Evolutionary conservation across 495 filamentous ascomycete genomes (phyloP), one percentile per base, ranked within the genome.

Genomic region (Xylaria flabelliformis): DNA sequence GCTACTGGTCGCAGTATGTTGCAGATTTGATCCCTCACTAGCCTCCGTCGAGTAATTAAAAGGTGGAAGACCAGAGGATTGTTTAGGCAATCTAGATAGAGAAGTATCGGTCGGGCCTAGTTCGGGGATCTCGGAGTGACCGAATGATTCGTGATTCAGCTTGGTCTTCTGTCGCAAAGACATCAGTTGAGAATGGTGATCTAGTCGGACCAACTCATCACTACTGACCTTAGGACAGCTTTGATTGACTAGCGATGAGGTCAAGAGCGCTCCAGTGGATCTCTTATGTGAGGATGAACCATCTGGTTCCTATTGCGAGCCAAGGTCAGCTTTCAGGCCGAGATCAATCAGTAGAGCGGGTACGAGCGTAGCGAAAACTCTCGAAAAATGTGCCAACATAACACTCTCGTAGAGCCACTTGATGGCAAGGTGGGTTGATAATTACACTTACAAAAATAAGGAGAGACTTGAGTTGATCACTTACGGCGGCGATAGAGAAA

Each of bases 41-140:
- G 63, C 48, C 3, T 67, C 63, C 21, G n/a, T 10, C 48, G 51
- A 59, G 51, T 67, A 65, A 12, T 50, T 46, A 17, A 61, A 15
- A 29, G 62, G 32, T 51, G 63, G 70, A 44, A 89, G 80, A n/a
- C 85, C 73, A 9, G 80, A 79, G 59, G 92, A 86, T 74, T 94
- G 91, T 79, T 94, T 88, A 34, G 88, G 86, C 59, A 95, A 86
- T 75, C 89, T 90, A 9, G 91, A 86, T 72, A 92, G 83, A 34
- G 92, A 82, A 61, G 88, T 83, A 69, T 93, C 89, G 82, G 92
- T 84, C 10, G 79, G 80, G 69, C 82, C 83, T 36, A 74, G 72
- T 24, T 85, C 82, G 21, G 59, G 63, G 29, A 80, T 72, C 29
- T 77, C 82, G 34, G 64, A 63, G 19, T 78, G 71, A 41, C 79